A percentile compares a stretch with the other conserved stretches of the same genome.
Evolutionary conservation across 2,329 filamentous ascomycete genomes (phyloP).

Genomic region (Endocalyx cinctus): DNA sequence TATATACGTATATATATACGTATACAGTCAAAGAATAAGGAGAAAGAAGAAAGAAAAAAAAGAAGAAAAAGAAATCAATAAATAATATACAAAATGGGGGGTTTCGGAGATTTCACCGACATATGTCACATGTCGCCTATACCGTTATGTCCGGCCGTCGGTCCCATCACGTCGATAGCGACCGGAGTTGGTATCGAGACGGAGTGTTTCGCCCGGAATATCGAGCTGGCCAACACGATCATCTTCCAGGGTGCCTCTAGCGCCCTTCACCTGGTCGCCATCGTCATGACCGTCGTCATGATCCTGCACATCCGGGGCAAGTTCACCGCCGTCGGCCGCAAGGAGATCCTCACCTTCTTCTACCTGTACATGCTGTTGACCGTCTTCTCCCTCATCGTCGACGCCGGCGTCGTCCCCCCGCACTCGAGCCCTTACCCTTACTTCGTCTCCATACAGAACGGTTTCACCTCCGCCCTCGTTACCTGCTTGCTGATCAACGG

Average conservation of each 20-base stretch:
- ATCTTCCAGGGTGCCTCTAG: slow-evolving; percentile 93
- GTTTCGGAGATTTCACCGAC: slow-evolving; percentile 83
- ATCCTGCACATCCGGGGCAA: slow-evolving; percentile 94
- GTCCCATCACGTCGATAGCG: slow-evolving; percentile 64
- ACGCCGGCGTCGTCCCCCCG: slow-evolving; percentile 86
- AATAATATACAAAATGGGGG: slow-evolving; percentile 65
- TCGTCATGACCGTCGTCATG: slow-evolving; percentile 95
- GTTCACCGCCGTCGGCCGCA: slow-evolving; percentile 87
- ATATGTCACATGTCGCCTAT: slow-evolving; percentile 83
- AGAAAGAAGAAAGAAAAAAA: not conserved
- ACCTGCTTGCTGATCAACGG: slow-evolving; percentile 93
- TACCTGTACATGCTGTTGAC: slow-evolving; percentile 93
- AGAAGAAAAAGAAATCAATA: too few relatives aligned
- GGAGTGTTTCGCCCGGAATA: slow-evolving; percentile 87
- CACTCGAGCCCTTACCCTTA: slow-evolving; percentile 79
- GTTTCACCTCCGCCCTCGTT: slow-evolving; percentile 77
- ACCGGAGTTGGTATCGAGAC: slow-evolving; percentile 76
- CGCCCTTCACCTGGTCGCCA: slow-evolving; percentile 85
- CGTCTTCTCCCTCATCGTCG: slow-evolving; percentile 81
- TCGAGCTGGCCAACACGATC: slow-evolving; percentile 95
- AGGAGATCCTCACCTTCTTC: slow-evolving; percentile 83
- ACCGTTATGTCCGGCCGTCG: slow-evolving; percentile 82
- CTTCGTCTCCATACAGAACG: slow-evolving; percentile 84
- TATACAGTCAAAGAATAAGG: too few relatives aligned
- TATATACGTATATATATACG: too few relatives aligned